Conservation (phyloP, 805 yeast species). For the Lipomyces yamanashiensis region DNA sequence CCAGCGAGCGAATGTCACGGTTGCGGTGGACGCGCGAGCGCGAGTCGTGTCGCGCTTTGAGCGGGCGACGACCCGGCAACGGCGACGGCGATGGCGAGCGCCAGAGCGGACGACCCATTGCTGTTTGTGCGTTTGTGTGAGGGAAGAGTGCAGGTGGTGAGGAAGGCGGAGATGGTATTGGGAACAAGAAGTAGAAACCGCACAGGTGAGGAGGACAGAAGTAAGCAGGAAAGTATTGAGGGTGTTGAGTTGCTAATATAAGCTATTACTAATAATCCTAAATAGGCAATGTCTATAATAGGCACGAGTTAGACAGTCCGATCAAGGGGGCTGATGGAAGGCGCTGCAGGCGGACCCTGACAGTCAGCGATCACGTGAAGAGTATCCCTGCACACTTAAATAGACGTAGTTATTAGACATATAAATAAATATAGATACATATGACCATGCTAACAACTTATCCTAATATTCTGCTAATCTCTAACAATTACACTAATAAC, state of each 20-base stretch:
- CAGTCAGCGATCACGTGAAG: too few relatives aligned
- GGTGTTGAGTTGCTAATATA: neutral
- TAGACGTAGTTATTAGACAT: too few relatives aligned
- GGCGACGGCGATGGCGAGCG: conserved; percentile 18
- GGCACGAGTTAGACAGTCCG: too few relatives aligned
- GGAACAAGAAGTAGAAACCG: neutral
- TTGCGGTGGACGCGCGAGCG: conserved; percentile 1
- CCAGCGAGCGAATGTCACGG: too few relatives aligned
- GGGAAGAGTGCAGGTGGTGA: neutral
- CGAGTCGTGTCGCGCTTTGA: conserved; percentile 7
- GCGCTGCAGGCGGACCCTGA: too few relatives aligned
- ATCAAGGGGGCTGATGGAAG: too few relatives aligned
- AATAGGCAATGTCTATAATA: neutral
- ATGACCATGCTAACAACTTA: too few relatives aligned
- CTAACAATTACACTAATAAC: too few relatives aligned
- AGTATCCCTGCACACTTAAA: too few relatives aligned
- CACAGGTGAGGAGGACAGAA: neutral
- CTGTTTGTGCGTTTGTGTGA: neutral
- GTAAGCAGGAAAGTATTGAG: neutral
- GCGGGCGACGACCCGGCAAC: conserved; percentile 3
- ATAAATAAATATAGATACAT: too few relatives aligned
- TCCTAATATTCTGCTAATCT: too few relatives aligned
- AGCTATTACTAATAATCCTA: neutral
- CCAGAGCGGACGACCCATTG: conserved; percentile 21
- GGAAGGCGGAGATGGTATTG: neutral